These are phyloP conservation scores for Boletus reticuloceps DNA, from an alignment of 768 basidiomycete species.

Conservation along the genomic window DNA sequence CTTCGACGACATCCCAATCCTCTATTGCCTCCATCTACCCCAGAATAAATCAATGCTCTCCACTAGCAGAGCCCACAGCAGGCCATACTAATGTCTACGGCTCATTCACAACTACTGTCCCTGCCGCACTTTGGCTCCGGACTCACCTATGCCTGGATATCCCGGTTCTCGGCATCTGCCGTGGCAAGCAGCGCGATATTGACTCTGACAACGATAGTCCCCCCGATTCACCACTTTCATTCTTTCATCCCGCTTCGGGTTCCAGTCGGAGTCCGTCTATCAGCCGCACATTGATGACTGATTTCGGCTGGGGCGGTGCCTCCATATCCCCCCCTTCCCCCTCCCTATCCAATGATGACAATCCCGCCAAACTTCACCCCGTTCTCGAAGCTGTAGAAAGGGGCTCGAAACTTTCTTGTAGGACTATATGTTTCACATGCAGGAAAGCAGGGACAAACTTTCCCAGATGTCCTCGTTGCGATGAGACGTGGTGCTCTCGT, in stretches of 20 bases:
- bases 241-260: constrained; percentile 11
- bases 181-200: not conserved
- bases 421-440: constrained; percentile 50
- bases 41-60: constrained; percentile 20
- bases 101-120: constrained; percentile 39
- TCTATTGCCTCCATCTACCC: constrained; percentile 25
- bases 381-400: constrained; percentile 51
- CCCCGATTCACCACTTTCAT: constrained; percentile 29
- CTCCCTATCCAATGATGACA: constrained; percentile 8
- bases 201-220: constrained; percentile 24
- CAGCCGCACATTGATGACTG: constrained; percentile 38
- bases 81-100: constrained; percentile 31
- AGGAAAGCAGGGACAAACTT: constrained; percentile 51
- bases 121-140: constrained; percentile 33
- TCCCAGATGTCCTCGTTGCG: constrained; percentile 60
- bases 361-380: constrained; percentile 34
- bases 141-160: constrained; percentile 17
- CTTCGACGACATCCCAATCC: constrained; percentile 22
- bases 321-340: constrained; percentile 4
- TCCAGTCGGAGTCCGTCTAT: constrained; percentile 37
- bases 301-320: constrained; percentile 8
- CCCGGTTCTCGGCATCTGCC: constrained; percentile 8
- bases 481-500: constrained; percentile 63
- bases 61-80: constrained; percentile 22
- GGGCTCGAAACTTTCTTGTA: constrained; percentile 48